Evolutionary conservation across 2,329 filamentous ascomycete species (phyloP), one percentile per base, ranked within the genome.

Genomic region (Aspergillus aculeatinus): DNA sequence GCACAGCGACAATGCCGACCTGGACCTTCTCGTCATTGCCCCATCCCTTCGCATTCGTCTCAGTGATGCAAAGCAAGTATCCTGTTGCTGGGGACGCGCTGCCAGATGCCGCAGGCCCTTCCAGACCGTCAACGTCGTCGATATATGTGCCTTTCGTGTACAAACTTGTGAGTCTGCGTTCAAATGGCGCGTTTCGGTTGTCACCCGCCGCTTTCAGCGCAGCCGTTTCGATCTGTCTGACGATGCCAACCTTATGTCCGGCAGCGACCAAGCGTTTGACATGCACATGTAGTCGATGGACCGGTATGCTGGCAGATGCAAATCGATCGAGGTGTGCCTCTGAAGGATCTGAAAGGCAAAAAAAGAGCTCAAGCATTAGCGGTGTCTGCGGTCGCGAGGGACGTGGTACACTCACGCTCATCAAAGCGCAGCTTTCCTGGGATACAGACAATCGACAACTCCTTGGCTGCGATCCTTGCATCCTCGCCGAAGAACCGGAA

Each of bases 141-240:
- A 99, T 89, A 68, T 98, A 99, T 2, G 95, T 99, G 48, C 93
- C 95, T 75, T 98, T 99, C 9, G 95, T 99, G 77, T 99, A 99
- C 6, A 99, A 83, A 71, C 96, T 97, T 16, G 95, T 98, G 69
- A 99, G 86, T 69, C 96, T 95, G 39, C 95, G 87, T 42, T 92
- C 86, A 68, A 99, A 99, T 0, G 95, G 93, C 0, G 92, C 86
- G 71, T 96, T 97, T 60, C 91, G 87, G 75, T 98, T 99, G 73
- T 96, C 92, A 49, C 95, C 94, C 1, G 87, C 95, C 64, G 96
- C 96, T 74, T 99, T 99, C 62, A 99, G 80, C 0, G 95, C 95
- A 2, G 95, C 95, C 0, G 95, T 99, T 76, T 99, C 95, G 29
- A 96, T 82, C 76, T 99, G 95, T 29, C 94, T 85, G 10, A 99